Evolutionary conservation across 495 filamentous ascomycete species (phyloP).

Genomic region (Sporormia fimetaria): DNA sequence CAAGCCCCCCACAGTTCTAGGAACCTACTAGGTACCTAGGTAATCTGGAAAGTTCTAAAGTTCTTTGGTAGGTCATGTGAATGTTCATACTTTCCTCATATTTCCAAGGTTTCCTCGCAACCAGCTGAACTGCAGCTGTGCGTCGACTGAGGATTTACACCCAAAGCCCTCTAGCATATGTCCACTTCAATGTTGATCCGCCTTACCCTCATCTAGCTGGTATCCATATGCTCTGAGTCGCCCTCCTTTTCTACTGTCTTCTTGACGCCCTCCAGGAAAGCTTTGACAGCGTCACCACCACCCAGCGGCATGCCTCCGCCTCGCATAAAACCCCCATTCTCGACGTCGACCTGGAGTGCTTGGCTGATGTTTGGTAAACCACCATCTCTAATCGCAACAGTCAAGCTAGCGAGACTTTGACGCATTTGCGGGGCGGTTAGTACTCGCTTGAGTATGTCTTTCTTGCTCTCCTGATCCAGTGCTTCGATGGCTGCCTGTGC

Average conservation of each 20-base stretch:
- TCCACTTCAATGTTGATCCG: neutral
- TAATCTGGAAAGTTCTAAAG: neutral
- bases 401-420: conserved; percentile 75
- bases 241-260: conserved; percentile 55
- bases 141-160: neutral
- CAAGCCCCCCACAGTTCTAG: too few relatives aligned
- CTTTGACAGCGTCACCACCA: conserved; percentile 78
- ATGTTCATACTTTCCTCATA: neutral
- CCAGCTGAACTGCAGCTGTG: neutral
- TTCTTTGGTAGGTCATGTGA: neutral
- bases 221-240: conserved; percentile 28
- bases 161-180: neutral
- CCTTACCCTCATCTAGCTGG: conserved; percentile 5
- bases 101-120: neutral
- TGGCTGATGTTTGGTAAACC: conserved; percentile 82
- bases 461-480: conserved; percentile 69
- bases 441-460: conserved; percentile 65
- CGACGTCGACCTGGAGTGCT: conserved; percentile 64
- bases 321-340: conserved; percentile 67
- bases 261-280: conserved; percentile 80
- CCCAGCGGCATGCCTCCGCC: conserved; percentile 71
- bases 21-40: neutral
- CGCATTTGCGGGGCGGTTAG: conserved; percentile 83
- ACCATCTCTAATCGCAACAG: conserved; percentile 82
- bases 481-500: conserved; percentile 60